phyloP scores from a whole-genome alignment of 805 yeast genomes.

The Wickerhamiella parazyma region DNA sequence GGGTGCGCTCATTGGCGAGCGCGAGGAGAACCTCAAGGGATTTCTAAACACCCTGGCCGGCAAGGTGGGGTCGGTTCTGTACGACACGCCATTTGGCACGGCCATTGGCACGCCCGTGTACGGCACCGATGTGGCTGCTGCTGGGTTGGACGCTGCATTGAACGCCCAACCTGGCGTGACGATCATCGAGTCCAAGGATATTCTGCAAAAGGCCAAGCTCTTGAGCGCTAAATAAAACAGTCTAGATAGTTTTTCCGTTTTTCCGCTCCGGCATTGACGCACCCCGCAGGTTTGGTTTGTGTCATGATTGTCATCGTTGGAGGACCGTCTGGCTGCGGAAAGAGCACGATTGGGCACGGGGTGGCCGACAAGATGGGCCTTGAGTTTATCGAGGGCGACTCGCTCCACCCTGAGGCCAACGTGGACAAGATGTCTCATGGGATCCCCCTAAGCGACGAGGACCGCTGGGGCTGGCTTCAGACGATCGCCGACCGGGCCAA shows the following conservation, averaged over 20 bases:
- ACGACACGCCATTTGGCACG: conserved; percentile 24
- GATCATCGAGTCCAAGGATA: conserved; percentile 13
- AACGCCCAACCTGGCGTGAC: conserved; percentile 21
- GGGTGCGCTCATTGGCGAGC: conserved; percentile 55
- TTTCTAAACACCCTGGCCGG: conserved; percentile 23
- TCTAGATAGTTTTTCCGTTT: neutral
- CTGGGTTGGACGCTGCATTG: conserved; percentile 34
- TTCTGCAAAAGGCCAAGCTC: conserved; percentile 8
- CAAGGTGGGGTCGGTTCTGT: conserved; percentile 26
- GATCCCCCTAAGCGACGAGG: conserved; percentile 73
- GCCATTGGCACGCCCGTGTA: conserved; percentile 34
- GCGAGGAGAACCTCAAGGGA: conserved; percentile 26
- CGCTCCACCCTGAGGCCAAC: conserved; percentile 57
- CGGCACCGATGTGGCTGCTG: conserved; percentile 54
- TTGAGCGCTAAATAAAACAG: neutral
- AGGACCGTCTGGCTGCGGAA: conserved; percentile 96
- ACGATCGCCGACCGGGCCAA: conserved; percentile 31
- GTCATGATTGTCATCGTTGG: conserved; percentile 41
- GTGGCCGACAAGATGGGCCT: conserved; percentile 36
- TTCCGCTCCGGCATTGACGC: neutral
- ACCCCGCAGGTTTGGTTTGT: neutral
- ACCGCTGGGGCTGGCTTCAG: conserved; percentile 81
- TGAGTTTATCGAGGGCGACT: conserved; percentile 75
- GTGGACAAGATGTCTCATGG: conserved; percentile 74
- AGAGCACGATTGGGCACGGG: conserved; percentile 56